phyloP scores from a whole-genome alignment of 345 rosid species.

The Xanthoceras sorbifolium region DNA sequence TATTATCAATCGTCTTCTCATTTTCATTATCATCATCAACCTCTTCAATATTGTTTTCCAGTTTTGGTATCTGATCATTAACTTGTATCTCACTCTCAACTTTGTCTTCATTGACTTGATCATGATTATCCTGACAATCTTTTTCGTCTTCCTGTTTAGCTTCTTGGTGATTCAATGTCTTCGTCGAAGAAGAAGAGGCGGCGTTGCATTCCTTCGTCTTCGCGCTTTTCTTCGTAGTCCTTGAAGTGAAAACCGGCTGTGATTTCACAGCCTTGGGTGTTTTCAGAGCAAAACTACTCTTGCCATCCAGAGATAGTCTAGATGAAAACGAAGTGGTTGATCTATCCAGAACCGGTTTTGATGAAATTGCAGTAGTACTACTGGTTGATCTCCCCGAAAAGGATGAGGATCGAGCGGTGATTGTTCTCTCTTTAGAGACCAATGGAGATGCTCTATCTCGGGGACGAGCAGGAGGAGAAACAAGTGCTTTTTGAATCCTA shows the following conservation, averaged over 20 bases:
- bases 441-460: slow-evolving; percentile 26
- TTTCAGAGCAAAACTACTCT: slow-evolving; percentile 29
- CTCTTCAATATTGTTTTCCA: slow-evolving; percentile 19
- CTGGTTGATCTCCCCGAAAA: slow-evolving; percentile 22
- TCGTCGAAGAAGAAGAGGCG: slow-evolving; percentile 19
- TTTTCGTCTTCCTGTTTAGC: slow-evolving; percentile 21
- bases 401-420: slow-evolving; percentile 37
- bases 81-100: slow-evolving; percentile 23
- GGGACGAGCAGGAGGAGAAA: slow-evolving; percentile 44
- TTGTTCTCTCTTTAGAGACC: slow-evolving; percentile 37
- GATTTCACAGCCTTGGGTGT: slow-evolving; percentile 33
- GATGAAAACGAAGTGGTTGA: background rate
- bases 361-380: background rate
- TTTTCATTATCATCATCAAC: slow-evolving; percentile 29
- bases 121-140: slow-evolving; percentile 22
- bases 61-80: slow-evolving; percentile 23
- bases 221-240: slow-evolving; percentile 28
- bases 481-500: slow-evolving; percentile 36
- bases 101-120: slow-evolving; percentile 38
- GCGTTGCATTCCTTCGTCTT: slow-evolving; percentile 22
- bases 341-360: slow-evolving; percentile 34
- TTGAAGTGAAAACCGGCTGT: slow-evolving; percentile 21
- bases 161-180: slow-evolving; percentile 27
- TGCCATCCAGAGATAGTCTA: slow-evolving; percentile 31
- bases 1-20: slow-evolving; percentile 22